These are phyloP conservation scores for Avena insularis DNA, from an alignment of 176 grass and related monocot species.

Conservation along the genomic window DNA sequence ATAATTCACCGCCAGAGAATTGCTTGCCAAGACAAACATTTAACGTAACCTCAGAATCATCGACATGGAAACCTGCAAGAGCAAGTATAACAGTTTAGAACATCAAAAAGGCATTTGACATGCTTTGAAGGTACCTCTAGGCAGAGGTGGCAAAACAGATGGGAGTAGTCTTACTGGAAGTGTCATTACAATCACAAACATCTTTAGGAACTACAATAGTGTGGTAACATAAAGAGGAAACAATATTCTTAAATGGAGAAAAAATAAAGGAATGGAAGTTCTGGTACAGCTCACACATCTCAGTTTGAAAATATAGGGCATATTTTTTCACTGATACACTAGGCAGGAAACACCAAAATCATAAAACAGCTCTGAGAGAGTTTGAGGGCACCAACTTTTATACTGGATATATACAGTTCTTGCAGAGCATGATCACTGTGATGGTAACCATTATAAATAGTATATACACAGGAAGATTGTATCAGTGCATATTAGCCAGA, in stretches of 20 bases:
- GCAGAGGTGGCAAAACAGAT: constrained; percentile 16
- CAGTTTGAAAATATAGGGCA: not conserved
- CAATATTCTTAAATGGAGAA: constrained; percentile 15
- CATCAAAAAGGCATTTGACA: not conserved
- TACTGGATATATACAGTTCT: not conserved
- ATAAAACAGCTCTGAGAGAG: constrained; percentile 2
- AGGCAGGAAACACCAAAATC: constrained; percentile 23
- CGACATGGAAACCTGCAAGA: constrained; percentile 92
- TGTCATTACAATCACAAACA: constrained; percentile 10
- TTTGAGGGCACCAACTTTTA: not conserved
- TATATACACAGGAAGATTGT: not conserved
- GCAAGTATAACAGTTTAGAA: constrained; percentile 13
- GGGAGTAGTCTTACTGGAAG: constrained; percentile 21
- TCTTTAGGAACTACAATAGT: not conserved
- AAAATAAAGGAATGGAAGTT: constrained; percentile 20
- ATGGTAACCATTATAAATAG: not conserved
- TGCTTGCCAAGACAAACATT: constrained; percentile 97
- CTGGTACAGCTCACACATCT: not conserved
- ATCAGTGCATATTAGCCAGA: constrained; percentile 1
- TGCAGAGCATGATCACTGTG: constrained; percentile 21
- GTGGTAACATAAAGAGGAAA: not conserved
- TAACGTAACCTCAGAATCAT: constrained; percentile 97
- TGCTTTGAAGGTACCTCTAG: not conserved
- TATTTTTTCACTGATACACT: constrained; percentile 10
- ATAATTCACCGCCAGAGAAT: constrained; percentile 96